Evolutionary conservation across 108 stramenopile species (phyloP).

Genomic region (Nitzschia sp.): DNA sequence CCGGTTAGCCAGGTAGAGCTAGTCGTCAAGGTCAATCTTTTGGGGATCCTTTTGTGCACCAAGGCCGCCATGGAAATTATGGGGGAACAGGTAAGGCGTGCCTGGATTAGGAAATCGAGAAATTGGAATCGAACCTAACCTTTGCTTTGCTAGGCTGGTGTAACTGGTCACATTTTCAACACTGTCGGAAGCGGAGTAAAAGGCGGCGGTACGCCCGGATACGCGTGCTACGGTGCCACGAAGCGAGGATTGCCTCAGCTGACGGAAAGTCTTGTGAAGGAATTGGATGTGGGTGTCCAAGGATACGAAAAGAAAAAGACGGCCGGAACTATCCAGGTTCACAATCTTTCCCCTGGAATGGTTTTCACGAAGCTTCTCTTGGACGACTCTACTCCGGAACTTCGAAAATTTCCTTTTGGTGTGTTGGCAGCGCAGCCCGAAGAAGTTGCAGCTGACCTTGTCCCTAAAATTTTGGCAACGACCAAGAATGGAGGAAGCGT

Average conservation of each 20-base stretch:
- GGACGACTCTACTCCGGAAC: constrained; percentile 90
- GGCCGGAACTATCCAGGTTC: constrained; percentile 80
- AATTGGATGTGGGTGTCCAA: constrained; percentile 88
- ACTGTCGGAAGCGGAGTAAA: constrained; percentile 91
- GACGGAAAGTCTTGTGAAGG: constrained; percentile 82
- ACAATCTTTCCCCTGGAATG: constrained; percentile 90
- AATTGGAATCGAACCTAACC: neutral
- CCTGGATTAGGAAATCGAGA: too few relatives aligned
- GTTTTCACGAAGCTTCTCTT: constrained; percentile 90
- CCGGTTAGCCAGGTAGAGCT: constrained; percentile 72
- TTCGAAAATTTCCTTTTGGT: constrained; percentile 92
- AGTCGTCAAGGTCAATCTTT: constrained; percentile 85
- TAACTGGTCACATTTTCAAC: constrained; percentile 89
- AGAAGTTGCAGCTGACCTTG: constrained; percentile 89
- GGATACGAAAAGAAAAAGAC: constrained; percentile 81
- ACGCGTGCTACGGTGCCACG: constrained; percentile 91
- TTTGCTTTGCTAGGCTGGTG: constrained; percentile 47
- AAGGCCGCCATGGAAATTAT: constrained; percentile 90
- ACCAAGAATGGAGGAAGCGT: constrained; percentile 71
- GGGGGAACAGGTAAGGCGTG: constrained; percentile 63
- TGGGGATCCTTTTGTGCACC: constrained; percentile 84
- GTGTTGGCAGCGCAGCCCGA: constrained; percentile 91
- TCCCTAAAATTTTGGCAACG: constrained; percentile 83
- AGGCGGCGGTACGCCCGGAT: constrained; percentile 92
- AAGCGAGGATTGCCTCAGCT: constrained; percentile 92